These are phyloP conservation scores for Tetratostichococcus sp. DNA, from an alignment of 139 green algal species.

Conservation along the genomic window DNA sequence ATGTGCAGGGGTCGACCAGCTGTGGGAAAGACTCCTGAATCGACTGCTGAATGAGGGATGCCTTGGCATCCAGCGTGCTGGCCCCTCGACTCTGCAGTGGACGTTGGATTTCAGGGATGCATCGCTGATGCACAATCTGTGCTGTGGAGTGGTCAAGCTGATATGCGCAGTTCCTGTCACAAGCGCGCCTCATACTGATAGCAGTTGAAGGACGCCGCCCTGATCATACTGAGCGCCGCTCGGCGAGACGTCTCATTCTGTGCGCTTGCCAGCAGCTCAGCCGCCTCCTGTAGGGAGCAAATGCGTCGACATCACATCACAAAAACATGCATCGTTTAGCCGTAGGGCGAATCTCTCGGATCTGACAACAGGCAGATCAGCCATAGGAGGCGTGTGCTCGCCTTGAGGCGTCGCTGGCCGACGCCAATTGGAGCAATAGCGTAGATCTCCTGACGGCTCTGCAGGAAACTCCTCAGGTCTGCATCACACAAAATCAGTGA, in stretches of 20 bases:
- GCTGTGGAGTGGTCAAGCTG: too few species aligned
- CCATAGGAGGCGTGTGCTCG: too few species aligned
- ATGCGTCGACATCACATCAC: too few species aligned
- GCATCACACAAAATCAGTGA: too few species aligned
- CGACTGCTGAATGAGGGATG: background rate
- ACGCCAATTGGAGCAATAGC: background rate
- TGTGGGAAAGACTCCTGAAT: background rate
- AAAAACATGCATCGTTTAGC: too few species aligned
- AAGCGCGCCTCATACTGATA: background rate
- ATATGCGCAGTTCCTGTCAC: too few species aligned
- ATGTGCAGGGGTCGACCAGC: background rate
- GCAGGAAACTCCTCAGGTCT: background rate
- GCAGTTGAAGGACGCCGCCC: background rate
- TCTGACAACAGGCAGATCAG: too few species aligned
- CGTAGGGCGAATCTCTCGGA: too few species aligned
- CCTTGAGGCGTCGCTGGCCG: background rate
- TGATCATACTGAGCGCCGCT: background rate
- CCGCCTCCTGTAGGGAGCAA: background rate
- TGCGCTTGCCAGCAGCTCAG: background rate
- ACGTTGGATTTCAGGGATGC: too few species aligned
- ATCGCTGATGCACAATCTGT: too few species aligned
- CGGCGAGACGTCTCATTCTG: background rate
- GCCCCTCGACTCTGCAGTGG: background rate
- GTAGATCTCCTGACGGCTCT: background rate
- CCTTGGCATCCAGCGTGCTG: background rate